phyloP scores from a whole-genome alignment of 306 rosid species.

The Hippophae rhamnoides region DNA sequence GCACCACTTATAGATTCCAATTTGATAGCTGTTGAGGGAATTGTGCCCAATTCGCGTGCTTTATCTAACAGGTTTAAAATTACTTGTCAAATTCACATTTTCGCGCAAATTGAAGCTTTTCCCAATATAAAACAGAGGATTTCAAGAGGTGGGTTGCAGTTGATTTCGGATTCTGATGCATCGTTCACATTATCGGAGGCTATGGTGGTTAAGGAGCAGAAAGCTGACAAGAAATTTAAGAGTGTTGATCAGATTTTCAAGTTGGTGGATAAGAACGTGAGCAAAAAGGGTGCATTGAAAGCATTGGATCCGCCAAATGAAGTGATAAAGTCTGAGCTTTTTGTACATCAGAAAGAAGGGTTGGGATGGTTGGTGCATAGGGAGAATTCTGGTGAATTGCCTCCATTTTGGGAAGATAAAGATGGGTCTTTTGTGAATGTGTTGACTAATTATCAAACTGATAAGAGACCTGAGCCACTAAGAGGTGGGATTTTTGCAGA shows the following conservation, averaged over 20 bases:
- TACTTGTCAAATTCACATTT: conserved; percentile 63
- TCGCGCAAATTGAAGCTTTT: conserved; percentile 24
- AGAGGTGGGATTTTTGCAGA: conserved; percentile 75
- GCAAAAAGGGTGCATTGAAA: conserved; percentile 20
- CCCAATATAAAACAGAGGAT: conserved; percentile 20
- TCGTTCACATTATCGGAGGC: conserved; percentile 54
- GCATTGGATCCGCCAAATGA: conserved; percentile 35
- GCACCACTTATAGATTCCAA: conserved; percentile 52
- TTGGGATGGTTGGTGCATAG: conserved; percentile 53
- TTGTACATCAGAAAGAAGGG: conserved; percentile 61
- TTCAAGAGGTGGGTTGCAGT: conserved; percentile 25
- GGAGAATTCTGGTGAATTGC: conserved; percentile 46
- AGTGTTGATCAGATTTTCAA: conserved; percentile 43
- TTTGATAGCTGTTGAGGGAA: conserved; percentile 36
- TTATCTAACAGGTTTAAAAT: conserved; percentile 20
- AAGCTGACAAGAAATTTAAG: conserved; percentile 5
- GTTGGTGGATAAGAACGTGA: conserved; percentile 28
- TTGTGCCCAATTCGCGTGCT: conserved; percentile 39
- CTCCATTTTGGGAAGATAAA: conserved; percentile 67
- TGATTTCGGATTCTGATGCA: conserved; percentile 29
- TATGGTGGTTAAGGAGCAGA: conserved; percentile 45
- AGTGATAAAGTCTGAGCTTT: conserved; percentile 44
- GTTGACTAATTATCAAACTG: conserved; percentile 41
- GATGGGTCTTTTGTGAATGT: conserved; percentile 42
- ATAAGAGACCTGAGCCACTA: conserved; percentile 43